These are phyloP conservation scores for Candida easanensis DNA, from an alignment of 805 yeast species.

Conservation along the genomic window DNA sequence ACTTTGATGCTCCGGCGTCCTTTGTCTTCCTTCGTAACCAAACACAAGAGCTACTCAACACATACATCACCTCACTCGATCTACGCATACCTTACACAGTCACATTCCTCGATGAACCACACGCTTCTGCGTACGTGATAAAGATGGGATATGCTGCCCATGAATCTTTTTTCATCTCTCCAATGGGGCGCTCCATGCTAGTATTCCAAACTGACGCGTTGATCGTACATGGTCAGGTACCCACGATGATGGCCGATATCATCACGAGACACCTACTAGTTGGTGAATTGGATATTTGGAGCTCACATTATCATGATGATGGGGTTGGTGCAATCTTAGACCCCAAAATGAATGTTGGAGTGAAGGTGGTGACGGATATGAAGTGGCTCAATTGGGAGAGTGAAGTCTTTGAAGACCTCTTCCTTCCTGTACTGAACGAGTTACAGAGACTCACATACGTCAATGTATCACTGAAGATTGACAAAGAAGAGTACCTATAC, in stretches of 20 bases:
- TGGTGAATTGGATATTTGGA: constrained; percentile 5
- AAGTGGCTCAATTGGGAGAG: constrained; percentile 13
- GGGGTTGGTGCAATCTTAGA: constrained; percentile 3
- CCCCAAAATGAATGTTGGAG: background rate
- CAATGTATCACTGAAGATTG: constrained; percentile 4
- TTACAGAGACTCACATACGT: constrained; percentile 5
- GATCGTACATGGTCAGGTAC: constrained; percentile 14
- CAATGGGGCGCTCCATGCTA: constrained; percentile 7
- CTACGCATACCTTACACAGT: constrained; percentile 3
- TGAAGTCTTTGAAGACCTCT: constrained; percentile 7
- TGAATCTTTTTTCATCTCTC: constrained; percentile 17
- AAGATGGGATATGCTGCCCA: constrained; percentile 6
- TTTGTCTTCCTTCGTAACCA: constrained; percentile 4
- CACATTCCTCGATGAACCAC: constrained; percentile 2
- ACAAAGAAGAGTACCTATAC: background rate
- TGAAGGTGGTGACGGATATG: constrained; percentile 5
- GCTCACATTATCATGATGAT: background rate
- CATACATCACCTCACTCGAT: background rate
- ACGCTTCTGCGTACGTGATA: constrained; percentile 3
- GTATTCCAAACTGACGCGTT: constrained; percentile 16
- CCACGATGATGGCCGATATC: constrained; percentile 12
- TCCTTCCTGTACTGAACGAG: constrained; percentile 11
- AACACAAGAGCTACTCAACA: constrained; percentile 10
- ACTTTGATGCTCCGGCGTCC: constrained; percentile 10
- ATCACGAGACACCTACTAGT: constrained; percentile 8